These are phyloP conservation scores for Glarea lozoyensis DNA, from an alignment of 495 filamentous ascomycete species.

Conservation along the genomic window DNA sequence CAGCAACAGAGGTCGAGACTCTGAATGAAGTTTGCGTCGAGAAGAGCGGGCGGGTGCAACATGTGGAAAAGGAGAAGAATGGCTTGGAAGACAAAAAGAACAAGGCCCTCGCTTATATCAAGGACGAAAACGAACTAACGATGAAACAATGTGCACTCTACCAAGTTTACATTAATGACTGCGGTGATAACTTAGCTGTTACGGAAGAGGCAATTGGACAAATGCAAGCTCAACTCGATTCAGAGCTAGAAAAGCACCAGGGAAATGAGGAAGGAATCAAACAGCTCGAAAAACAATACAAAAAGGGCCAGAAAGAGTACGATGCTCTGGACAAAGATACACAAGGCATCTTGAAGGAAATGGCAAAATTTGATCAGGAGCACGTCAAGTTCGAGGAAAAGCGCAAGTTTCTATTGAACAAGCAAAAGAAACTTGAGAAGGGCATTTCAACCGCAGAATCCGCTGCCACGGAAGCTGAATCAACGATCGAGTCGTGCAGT, in stretches of 20 bases:
- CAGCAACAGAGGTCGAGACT: constrained; percentile 76
- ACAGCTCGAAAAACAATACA: constrained; percentile 76
- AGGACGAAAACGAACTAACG: constrained; percentile 85
- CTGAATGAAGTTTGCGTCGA: constrained; percentile 92
- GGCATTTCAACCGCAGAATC: constrained; percentile 54
- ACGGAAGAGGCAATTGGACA: constrained; percentile 84
- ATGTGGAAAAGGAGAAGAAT: constrained; percentile 95
- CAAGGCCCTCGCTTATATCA: constrained; percentile 79
- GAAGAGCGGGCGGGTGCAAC: constrained; percentile 88
- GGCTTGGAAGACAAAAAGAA: constrained; percentile 92
- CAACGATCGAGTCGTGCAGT: constrained; percentile 65
- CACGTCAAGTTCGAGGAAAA: constrained; percentile 96
- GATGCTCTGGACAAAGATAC: constrained; percentile 74
- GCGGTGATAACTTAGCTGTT: constrained; percentile 77
- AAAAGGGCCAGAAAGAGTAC: constrained; percentile 68
- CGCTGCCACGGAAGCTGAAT: constrained; percentile 63
- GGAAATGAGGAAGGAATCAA: constrained; percentile 91
- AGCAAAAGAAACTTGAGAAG: constrained; percentile 94
- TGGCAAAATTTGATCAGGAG: constrained; percentile 89
- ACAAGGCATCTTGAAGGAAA: constrained; percentile 75
- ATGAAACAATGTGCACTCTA: constrained; percentile 84
- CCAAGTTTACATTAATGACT: constrained; percentile 82
- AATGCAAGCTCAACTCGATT: constrained; percentile 80
- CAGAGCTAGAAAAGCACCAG: constrained; percentile 83
- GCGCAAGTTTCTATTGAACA: constrained; percentile 79